Base-by-base conservation (phyloP, 1,139 yeast genomes). In the Blastobotrys buckinghamii region DNA sequence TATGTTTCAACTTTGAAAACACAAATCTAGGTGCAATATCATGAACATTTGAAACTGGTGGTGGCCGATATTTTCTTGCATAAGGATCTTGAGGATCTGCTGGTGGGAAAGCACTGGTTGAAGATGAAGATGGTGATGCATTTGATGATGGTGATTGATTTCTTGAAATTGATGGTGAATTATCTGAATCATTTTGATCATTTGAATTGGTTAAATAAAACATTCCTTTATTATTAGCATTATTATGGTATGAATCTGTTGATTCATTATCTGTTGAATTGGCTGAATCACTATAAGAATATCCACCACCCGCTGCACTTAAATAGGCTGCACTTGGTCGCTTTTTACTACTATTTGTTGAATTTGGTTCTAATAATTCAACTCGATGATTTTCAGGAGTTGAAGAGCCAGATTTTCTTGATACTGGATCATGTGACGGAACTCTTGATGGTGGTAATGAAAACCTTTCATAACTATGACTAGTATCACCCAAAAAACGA, bases 11-110 rank as follows among this genome's bases (percentile, higher is more conserved):
- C 42, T 53, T 54, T 45, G 59, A 61, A 50, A 68, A 68, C 39
- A 64, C 66, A 45, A 67, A 67, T 40, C 70, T 57, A 8, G 70
- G 67, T 5, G 68, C 65, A 33, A 67, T 63, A 22, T 66, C 65
- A 8, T 55, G 55, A n/a, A 57, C 53, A 35, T 59, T 58, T 16
- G 55, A 56, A 7, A 52, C 53, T 16, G 65, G 66, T 13, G 67
- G 67, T 1, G 64, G 61, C 13, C 70, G 55, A 32, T 58, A 51
- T 42, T 56, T 60, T 33, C 70, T 59, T 7, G 69, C 59, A 50
- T 67, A 67, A 3, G 69, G 70, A 47, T 65, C 69, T 22, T 61
- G 64, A 15, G 52, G 55, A 32, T 60, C 63, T 1, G 56, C 55
- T 13, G 58, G 51, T n/a, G 61, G 63, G 50, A 63, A 58, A 22